Evolutionary conservation across 2,329 filamentous ascomycete species (phyloP).

Genomic region (Aspergillus sp.): DNA sequence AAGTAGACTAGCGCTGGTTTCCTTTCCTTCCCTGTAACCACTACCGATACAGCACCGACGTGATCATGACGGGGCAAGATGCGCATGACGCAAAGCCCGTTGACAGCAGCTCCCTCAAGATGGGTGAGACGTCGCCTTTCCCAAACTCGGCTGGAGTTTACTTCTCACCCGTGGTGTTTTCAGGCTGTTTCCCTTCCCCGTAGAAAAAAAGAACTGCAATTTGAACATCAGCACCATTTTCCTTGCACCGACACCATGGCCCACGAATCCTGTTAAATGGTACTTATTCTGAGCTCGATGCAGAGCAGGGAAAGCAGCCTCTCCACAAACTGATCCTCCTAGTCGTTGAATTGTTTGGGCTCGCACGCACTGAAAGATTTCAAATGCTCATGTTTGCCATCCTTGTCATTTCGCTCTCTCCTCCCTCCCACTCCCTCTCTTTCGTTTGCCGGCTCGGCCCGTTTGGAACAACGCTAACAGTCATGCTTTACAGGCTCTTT

Average conservation of each 20-base stretch:
- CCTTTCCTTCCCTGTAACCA: slow-evolving; percentile 55
- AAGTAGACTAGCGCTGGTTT: slow-evolving; percentile 74
- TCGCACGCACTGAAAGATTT: slow-evolving; percentile 35
- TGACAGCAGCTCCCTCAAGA: slow-evolving; percentile 45
- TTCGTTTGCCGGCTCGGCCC: slow-evolving; percentile 18
- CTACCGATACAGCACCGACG: slow-evolving; percentile 41
- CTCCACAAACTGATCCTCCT: slow-evolving; percentile 31
- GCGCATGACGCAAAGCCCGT: slow-evolving; percentile 31
- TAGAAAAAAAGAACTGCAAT: slow-evolving; percentile 27
- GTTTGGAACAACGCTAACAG: slow-evolving; percentile 40
- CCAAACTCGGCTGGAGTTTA: slow-evolving; percentile 44
- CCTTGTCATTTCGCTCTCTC: slow-evolving; percentile 43
- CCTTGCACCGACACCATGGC: slow-evolving; percentile 28
- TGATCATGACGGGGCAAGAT: slow-evolving; percentile 34
- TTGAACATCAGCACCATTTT: slow-evolving; percentile 27
- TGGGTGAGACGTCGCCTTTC: slow-evolving; percentile 68
- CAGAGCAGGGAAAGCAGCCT: slow-evolving; percentile 25
- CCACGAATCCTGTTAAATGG: slow-evolving; percentile 32
- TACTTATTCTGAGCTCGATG: slow-evolving; percentile 35
- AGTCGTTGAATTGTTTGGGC: slow-evolving; percentile 41
- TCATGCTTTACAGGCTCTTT: slow-evolving; percentile 66
- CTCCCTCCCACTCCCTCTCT: slow-evolving; percentile 32
- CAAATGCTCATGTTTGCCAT: slow-evolving; percentile 44
- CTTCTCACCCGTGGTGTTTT: slow-evolving; percentile 53
- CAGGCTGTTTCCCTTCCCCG: slow-evolving; percentile 50